Evolutionary conservation across 1,139 yeast genomes (phyloP).

Genomic region (Nakaseomyces nivariensis): DNA sequence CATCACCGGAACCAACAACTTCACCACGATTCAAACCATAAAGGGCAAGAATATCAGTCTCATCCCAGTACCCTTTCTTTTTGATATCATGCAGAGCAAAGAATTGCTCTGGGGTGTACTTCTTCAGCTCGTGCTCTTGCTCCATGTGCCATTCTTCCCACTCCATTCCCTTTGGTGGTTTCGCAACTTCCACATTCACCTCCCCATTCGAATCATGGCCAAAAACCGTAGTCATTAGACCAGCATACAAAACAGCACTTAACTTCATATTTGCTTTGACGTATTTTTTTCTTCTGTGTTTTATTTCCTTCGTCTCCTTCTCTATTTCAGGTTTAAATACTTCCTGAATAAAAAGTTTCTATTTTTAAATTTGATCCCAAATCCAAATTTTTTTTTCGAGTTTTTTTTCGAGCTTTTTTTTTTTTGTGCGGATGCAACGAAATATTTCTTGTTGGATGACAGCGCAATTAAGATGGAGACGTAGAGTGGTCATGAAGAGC

Average conservation of each 20-base stretch:
- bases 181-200: constrained; percentile 26
- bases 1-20: constrained; percentile 82
- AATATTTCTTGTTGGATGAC: neutral
- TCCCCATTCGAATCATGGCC: constrained; percentile 6
- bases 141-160: constrained; percentile 91
- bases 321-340: too few relatives aligned
- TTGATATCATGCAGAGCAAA: constrained; percentile 71
- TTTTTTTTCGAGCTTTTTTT: neutral
- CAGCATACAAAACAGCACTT: neutral
- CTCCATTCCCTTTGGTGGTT: constrained; percentile 40
- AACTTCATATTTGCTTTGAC: neutral
- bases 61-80: constrained; percentile 43
- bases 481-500: constrained; percentile 19
- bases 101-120: constrained; percentile 67
- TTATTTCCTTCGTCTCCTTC: neutral
- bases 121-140: constrained; percentile 71
- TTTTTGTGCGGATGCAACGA: neutral
- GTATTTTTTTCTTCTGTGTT: neutral
- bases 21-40: constrained; percentile 70
- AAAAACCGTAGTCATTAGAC: neutral
- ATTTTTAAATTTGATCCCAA: too few relatives aligned
- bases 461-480: too few relatives aligned
- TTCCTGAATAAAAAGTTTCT: too few relatives aligned
- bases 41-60: constrained; percentile 60
- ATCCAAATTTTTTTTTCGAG: too few relatives aligned